Evolutionary conservation across 345 rosid species (phyloP), one percentile per base, ranked within the genome.

Genomic region (Passiflora organensis): DNA sequence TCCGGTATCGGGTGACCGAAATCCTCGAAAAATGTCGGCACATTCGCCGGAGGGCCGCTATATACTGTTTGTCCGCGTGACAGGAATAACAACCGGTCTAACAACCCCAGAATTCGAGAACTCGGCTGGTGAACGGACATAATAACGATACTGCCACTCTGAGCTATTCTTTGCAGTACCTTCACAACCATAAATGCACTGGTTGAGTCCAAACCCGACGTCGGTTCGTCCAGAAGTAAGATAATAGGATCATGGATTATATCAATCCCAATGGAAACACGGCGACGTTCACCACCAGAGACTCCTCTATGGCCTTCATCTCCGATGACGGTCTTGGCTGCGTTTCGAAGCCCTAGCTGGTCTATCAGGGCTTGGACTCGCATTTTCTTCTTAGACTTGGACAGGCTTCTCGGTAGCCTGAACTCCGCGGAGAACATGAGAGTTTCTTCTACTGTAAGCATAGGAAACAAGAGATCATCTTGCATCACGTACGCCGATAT

Each of bases 111-210:
- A 58, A 93, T 89, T 1, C 99, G 68, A 34, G 79, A 86, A 59
- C 99, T 89, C 36, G 99, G 99, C 66, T 93, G 99, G 45, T 93
- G 99, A 24, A 93, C 80, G 18, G 99, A 78, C 96, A 93, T 93
- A 48, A 89, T 69, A 1, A 93, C 99, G 20, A 89, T 80, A 60
- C 99, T 93, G 10, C 99, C 99, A 41, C 89, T 84, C 71, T 84
- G 89, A 5, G 97, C 99, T 10, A 93, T 93, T 34, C 91, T 74
- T 59, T 93, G 93, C 58, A 93, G 58, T 0, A 93, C 99, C 44
- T 89, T 93, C n/a, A 93, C 96, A 42, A 91, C 98, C 96, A 84
- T 86, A 71, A 68, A 88, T 2, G 98, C 98, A 28, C 95, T 88
- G 3, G 98, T 88, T 3, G 98, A 91, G 60, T 91, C 98, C 41